A percentile compares a stretch with the other conserved stretches of the same genome.
Conservation (phyloP, 192 early-diverging fungal species). For the Linnemannia elongata region DNA sequence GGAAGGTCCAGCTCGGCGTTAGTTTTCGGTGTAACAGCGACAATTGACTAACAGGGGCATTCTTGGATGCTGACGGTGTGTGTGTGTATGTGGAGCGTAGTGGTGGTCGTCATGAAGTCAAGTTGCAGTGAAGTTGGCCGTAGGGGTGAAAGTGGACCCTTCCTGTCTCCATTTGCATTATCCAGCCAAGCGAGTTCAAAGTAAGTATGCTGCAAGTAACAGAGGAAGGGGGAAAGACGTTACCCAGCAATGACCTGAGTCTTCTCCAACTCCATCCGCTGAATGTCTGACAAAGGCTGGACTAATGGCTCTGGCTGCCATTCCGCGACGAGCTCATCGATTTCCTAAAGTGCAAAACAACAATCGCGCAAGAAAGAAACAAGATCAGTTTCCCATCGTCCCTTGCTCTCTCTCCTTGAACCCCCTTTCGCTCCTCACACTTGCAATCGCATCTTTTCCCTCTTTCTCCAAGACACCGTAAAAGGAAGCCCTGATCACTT, state of each 20-base stretch:
- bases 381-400: not conserved
- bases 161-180: too few species aligned
- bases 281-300: constrained; percentile 76
- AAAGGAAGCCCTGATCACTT: not conserved
- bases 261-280: constrained; percentile 83
- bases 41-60: too few species aligned
- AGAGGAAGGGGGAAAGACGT: constrained; percentile 15
- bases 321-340: constrained; percentile 94
- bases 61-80: too few species aligned
- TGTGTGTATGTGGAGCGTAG: too few species aligned
- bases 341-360: constrained; percentile 72
- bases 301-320: constrained; percentile 98
- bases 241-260: constrained; percentile 80
- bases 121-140: too few species aligned
- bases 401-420: not conserved
- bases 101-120: too few species aligned
- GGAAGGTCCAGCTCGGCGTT: not conserved
- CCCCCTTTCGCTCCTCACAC: not conserved
- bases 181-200: too few species aligned
- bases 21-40: too few species aligned
- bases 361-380: constrained; percentile 3
- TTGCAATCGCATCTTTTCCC: too few species aligned
- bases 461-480: too few species aligned
- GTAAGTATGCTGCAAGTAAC: not conserved
- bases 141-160: too few species aligned